Percentiles rank a stretch among this genome's conserved stretches.
phyloP scores from a whole-genome alignment of 331 rosid genomes.

The Telfairia occidentalis region DNA sequence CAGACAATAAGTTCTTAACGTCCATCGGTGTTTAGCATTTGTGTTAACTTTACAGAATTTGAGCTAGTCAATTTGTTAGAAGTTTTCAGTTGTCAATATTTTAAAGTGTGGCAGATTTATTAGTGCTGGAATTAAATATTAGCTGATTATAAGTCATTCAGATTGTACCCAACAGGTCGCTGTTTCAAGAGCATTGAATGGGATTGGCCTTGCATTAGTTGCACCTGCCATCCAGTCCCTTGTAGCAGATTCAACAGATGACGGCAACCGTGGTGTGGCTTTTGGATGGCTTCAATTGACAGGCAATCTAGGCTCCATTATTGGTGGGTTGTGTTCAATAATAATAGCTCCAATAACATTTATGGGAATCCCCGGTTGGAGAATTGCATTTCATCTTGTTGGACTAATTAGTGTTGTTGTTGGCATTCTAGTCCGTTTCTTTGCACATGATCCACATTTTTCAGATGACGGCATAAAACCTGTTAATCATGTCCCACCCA shows the following conservation, averaged over 20 bases:
- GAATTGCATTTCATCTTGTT: constrained; percentile 76
- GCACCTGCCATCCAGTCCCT: constrained; percentile 91
- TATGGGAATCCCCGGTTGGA: constrained; percentile 91
- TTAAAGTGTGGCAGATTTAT: background rate
- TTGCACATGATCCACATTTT: constrained; percentile 74
- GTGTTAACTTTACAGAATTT: background rate
- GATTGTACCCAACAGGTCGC: constrained; percentile 57
- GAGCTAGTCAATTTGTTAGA: background rate
- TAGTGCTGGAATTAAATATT: background rate
- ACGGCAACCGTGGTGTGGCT: constrained; percentile 65
- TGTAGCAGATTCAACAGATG: constrained; percentile 86
- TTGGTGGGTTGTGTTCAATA: constrained; percentile 71
- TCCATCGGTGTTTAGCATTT: background rate
- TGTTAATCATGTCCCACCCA: constrained; percentile 15
- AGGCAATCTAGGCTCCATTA: constrained; percentile 65
- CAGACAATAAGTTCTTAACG: background rate
- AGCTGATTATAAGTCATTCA: constrained; percentile 21
- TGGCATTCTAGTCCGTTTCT: constrained; percentile 49
- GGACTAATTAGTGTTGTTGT: constrained; percentile 66
- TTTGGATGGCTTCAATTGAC: constrained; percentile 95
- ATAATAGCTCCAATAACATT: constrained; percentile 62
- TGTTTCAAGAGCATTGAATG: constrained; percentile 77
- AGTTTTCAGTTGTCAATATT: background rate
- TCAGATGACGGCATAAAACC: constrained; percentile 20
- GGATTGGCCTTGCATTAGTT: constrained; percentile 87